Conservation (phyloP, 2,329 filamentous ascomycete species). For the Cladosporium phlei region DNA sequence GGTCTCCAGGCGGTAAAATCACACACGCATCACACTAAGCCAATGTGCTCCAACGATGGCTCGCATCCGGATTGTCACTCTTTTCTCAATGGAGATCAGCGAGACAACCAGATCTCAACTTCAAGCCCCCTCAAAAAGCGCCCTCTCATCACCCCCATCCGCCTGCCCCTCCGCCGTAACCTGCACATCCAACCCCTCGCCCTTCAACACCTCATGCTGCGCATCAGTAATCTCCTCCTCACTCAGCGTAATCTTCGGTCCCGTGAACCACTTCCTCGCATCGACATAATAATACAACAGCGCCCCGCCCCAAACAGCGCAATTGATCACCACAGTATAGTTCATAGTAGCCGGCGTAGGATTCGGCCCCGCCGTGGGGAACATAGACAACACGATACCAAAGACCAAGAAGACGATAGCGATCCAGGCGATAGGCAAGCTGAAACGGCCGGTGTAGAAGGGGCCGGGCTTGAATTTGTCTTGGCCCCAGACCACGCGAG, state of each 20-base stretch:
- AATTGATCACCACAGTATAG: slow-evolving; percentile 59
- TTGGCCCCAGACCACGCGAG: slow-evolving; percentile 55
- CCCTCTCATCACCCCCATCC: too few species aligned
- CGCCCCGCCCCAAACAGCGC: slow-evolving; percentile 54
- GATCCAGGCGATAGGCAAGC: slow-evolving; percentile 49
- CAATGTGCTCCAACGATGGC: too few species aligned
- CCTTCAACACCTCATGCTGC: slow-evolving; percentile 25
- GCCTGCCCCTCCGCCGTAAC: too few species aligned
- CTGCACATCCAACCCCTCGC: slow-evolving; percentile 22
- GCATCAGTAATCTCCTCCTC: slow-evolving; percentile 24
- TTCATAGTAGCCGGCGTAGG: slow-evolving; percentile 54
- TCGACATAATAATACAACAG: slow-evolving; percentile 53
- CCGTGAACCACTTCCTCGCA: slow-evolving; percentile 57
- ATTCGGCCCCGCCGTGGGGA: slow-evolving; percentile 52
- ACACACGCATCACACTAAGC: too few species aligned
- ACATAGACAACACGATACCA: slow-evolving; percentile 55
- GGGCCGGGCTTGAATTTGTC: slow-evolving; percentile 54
- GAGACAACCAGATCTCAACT: too few species aligned
- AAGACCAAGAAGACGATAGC: slow-evolving; percentile 53
- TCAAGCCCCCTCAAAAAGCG: too few species aligned
- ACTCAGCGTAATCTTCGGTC: slow-evolving; percentile 54
- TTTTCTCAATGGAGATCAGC: too few species aligned
- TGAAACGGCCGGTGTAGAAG: slow-evolving; percentile 55
- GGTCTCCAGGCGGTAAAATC: too few species aligned
- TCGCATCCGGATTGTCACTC: too few species aligned